Conservation (phyloP, 257 asterid species). For the Petunia axillaris region DNA sequence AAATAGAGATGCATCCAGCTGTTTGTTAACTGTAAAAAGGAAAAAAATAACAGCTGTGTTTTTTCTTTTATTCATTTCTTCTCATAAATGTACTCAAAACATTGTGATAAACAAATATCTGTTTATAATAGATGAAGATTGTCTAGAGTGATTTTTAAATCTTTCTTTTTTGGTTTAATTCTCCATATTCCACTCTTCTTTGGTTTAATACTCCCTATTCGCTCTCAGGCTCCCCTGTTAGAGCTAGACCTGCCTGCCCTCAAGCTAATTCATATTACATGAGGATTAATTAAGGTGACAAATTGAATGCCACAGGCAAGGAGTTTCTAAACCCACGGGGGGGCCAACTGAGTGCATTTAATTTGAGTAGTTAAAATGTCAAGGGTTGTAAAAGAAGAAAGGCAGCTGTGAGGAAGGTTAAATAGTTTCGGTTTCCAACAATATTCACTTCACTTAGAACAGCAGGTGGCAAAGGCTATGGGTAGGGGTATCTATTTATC, state of each 20-base stretch:
- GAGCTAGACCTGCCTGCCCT: neutral
- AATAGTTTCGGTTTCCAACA: neutral
- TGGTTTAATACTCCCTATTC: neutral
- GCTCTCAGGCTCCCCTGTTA: neutral
- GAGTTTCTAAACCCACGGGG: neutral
- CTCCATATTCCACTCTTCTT: neutral
- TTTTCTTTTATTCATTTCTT: slow-evolving; percentile 13
- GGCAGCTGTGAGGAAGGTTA: neutral
- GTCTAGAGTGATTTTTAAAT: neutral
- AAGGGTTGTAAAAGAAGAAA: neutral
- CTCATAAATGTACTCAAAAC: slow-evolving; percentile 34
- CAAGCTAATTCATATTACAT: neutral
- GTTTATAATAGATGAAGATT: slow-evolving; percentile 25
- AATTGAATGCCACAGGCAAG: neutral
- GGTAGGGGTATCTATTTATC: neutral
- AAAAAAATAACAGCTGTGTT: slow-evolving; percentile 63
- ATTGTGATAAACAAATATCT: slow-evolving; percentile 42
- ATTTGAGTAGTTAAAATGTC: neutral
- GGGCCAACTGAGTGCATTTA: neutral
- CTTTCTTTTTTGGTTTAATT: neutral
- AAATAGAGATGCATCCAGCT: slow-evolving; percentile 49
- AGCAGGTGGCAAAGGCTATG: neutral
- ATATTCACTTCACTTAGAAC: neutral
- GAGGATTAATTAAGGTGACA: neutral
- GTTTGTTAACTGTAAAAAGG: slow-evolving; percentile 67